Conservation (phyloP, 2,329 filamentous ascomycete species). For the Coniochaeta sp. region DNA sequence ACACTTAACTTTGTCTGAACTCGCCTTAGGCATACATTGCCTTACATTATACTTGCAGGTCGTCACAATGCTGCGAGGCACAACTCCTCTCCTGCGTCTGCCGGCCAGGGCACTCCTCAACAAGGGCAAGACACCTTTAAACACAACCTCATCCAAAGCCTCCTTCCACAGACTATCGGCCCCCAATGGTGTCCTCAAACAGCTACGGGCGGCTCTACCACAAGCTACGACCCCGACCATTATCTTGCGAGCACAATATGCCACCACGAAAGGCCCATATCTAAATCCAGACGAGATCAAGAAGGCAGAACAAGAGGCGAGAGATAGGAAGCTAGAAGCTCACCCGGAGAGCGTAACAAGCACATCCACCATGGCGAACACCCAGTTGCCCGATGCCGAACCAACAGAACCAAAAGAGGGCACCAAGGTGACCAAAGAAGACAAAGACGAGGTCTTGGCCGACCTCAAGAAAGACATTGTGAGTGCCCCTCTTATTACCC, state of each 20-base stretch:
- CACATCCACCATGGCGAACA: slow-evolving; percentile 43
- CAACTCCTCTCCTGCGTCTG: slow-evolving; percentile 7
- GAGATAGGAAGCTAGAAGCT: slow-evolving; percentile 46
- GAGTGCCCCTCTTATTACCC: slow-evolving; percentile 11
- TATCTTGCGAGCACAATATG: slow-evolving; percentile 8
- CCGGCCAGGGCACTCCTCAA: slow-evolving; percentile 1
- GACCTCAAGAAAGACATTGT: slow-evolving; percentile 48
- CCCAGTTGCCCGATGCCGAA: slow-evolving; percentile 42
- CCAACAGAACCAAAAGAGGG: slow-evolving; percentile 17
- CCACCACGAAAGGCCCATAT: slow-evolving; percentile 18
- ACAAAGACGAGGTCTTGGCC: slow-evolving; percentile 20
- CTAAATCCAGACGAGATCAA: slow-evolving; percentile 38
- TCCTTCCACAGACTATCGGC: background rate
- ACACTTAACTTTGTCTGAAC: no score
- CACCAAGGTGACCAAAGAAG: slow-evolving; percentile 5
- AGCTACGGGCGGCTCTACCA: background rate
- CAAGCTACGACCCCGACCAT: background rate
- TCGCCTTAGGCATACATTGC: no score
- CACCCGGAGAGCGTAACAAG: slow-evolving; percentile 54
- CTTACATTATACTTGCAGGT: no score
- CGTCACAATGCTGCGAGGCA: slow-evolving; percentile 10
- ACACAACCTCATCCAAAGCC: background rate
- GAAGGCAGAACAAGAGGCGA: slow-evolving; percentile 45
- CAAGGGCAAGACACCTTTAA: background rate
- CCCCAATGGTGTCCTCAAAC: background rate